phyloP scores from a whole-genome alignment of 2,329 filamentous ascomycete genomes.

The Chrysoporthe puriensis region DNA sequence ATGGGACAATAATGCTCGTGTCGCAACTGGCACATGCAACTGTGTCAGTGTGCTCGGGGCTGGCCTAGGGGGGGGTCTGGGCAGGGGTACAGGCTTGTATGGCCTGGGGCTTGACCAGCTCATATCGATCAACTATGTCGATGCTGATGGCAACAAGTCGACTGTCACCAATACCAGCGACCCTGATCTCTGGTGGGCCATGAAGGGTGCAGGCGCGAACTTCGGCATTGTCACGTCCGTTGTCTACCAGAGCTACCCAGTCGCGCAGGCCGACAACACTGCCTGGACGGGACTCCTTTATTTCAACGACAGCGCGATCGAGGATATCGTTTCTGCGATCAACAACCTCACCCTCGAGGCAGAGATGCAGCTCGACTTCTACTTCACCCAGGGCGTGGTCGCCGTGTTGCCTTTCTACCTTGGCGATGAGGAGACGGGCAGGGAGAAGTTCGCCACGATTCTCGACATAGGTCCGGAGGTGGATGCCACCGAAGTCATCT shows the following conservation, averaged over 20 bases:
- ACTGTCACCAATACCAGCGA: slow-evolving; percentile 39
- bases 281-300: slow-evolving; percentile 42
- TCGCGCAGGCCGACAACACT: slow-evolving; percentile 40
- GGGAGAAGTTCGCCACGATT: slow-evolving; percentile 40
- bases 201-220: slow-evolving; percentile 61
- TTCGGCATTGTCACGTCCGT: slow-evolving; percentile 59
- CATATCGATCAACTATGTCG: slow-evolving; percentile 12
- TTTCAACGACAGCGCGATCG: slow-evolving; percentile 50
- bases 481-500: slow-evolving; percentile 35
- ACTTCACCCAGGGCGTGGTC: slow-evolving; percentile 9
- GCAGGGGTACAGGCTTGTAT: slow-evolving; percentile 14
- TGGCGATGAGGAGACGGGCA: slow-evolving; percentile 38
- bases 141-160: background rate
- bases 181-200: slow-evolving; percentile 58
- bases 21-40: slow-evolving; percentile 28
- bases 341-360: slow-evolving; percentile 36
- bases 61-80: slow-evolving; percentile 33
- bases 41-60: slow-evolving; percentile 25
- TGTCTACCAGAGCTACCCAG: slow-evolving; percentile 50
- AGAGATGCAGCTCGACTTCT: slow-evolving; percentile 20
- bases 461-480: slow-evolving; percentile 38
- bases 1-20: slow-evolving; percentile 31
- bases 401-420: slow-evolving; percentile 30
- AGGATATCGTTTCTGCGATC: slow-evolving; percentile 46
- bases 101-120: slow-evolving; percentile 20